Conservation (phyloP, 2,329 filamentous ascomycete species). For the Claviceps capensis region DNA sequence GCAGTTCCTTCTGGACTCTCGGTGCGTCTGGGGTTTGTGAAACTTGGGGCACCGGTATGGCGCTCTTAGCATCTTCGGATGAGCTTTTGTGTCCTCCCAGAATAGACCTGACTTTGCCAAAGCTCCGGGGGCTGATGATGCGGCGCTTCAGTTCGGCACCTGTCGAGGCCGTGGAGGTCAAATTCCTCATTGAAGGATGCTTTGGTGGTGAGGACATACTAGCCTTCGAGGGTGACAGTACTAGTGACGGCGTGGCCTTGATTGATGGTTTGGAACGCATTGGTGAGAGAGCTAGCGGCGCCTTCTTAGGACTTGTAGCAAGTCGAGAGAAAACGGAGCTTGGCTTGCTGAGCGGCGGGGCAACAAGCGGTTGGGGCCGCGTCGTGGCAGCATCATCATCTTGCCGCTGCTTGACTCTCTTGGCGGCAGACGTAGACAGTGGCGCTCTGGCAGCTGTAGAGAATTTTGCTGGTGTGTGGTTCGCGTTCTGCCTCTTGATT, state of each 20-base stretch:
- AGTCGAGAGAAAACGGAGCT: slow-evolving; percentile 42
- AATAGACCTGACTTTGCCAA: slow-evolving; percentile 46
- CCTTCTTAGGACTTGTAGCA: slow-evolving; percentile 60
- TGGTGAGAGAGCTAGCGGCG: slow-evolving; percentile 34
- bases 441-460: slow-evolving; percentile 3
- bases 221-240: slow-evolving; percentile 35
- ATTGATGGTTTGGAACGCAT: slow-evolving; percentile 29
- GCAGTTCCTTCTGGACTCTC: slow-evolving; percentile 37
- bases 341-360: slow-evolving; percentile 19
- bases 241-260: slow-evolving; percentile 18
- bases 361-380: slow-evolving; percentile 43
- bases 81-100: slow-evolving; percentile 28
- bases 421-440: slow-evolving; percentile 30
- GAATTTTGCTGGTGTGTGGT: slow-evolving; percentile 9
- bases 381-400: slow-evolving; percentile 56
- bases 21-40: slow-evolving; percentile 34
- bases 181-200: slow-evolving; percentile 23
- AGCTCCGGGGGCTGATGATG: slow-evolving; percentile 34
- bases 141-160: slow-evolving; percentile 20
- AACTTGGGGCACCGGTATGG: slow-evolving; percentile 31
- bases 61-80: slow-evolving; percentile 27
- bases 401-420: slow-evolving; percentile 55
- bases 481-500: slow-evolving; percentile 14
- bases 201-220: slow-evolving; percentile 29
- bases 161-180: slow-evolving; percentile 17